Base-by-base conservation (phyloP, 192 early-diverging fungal species). In the Endogone sp. region DNA sequence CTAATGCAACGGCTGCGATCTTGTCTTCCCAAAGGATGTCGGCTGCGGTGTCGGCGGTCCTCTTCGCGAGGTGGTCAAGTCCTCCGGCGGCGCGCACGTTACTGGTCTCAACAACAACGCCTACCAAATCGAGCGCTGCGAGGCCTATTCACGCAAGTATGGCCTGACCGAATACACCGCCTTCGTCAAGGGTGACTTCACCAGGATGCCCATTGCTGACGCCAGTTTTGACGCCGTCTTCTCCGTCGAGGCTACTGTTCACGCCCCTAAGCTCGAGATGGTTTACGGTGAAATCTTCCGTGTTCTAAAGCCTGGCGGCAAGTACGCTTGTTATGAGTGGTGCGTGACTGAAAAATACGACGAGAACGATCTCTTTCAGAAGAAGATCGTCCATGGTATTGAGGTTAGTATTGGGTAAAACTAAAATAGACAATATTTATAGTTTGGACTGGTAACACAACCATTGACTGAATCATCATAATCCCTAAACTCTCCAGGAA, bases 41-140 rank as follows among this genome's bases (percentile, higher is more conserved):
- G 95, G 95, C 23, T 96, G 94, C 71, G 95, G 95, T 68, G 94
- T 96, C 22, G 95, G 94, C 64, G 95, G 95, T 10, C 95, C 95
- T 2, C 82, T 93, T 20, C 88, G 95, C 29, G 93, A 96, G 72
- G 91, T 94, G 71, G 85, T 91, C 24, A 84, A 90, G 68, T 88
- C 92, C 72, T 86, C 89, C 29, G 67, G 72, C 16, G 72, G 75
- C 55, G 91, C 93, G 60, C 87, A 88, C 70, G 84, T 96, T 67
- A 90, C 89, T 58, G 95, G 95, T 11, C 76, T 96, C 56, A 96
- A 96, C 79, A 96, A 95, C 88, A 96, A 96, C 83, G 84, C 86
- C 32, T 95, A 95, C 74, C 95, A 96, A 79, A 91, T 95, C 63
- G 85, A 93, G 71, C 85, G 93, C 16, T 91, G 87, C 69, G 75